These are phyloP conservation scores for Fomitopsis schrenkii DNA, from an alignment of 1,284 basidiomycete species.

Conservation along the genomic window DNA sequence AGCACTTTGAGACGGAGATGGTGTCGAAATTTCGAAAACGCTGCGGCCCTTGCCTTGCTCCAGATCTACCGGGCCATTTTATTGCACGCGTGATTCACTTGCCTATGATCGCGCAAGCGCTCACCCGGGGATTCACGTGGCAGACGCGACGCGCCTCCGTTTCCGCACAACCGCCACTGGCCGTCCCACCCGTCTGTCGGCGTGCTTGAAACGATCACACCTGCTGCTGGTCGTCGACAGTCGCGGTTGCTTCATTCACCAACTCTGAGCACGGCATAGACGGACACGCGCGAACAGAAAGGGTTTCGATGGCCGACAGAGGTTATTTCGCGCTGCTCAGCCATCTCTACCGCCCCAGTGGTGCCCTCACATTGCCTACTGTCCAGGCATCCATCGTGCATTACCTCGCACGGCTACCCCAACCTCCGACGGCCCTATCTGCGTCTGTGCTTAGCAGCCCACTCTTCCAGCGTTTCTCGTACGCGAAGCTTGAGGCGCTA, in stretches of 20 bases:
- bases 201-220: too few relatives aligned
- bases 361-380: conserved; percentile 43
- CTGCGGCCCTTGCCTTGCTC: too few relatives aligned
- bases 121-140: background rate
- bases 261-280: background rate
- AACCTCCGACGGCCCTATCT: conserved; percentile 58
- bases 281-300: too few relatives aligned
- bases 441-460: conserved; percentile 63
- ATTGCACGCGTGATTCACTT: too few relatives aligned
- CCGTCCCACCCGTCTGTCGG: too few relatives aligned
- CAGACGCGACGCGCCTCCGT: background rate
- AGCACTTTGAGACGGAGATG: too few relatives aligned
- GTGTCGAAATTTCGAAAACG: too few relatives aligned
- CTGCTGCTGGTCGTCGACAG: background rate
- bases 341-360: conserved; percentile 49
- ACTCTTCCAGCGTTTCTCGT: conserved; percentile 40
- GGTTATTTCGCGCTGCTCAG: conserved; percentile 52
- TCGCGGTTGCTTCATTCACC: background rate
- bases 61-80: too few relatives aligned
- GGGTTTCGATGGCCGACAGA: conserved; percentile 23
- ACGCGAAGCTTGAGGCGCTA: conserved; percentile 50
- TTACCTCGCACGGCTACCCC: conserved; percentile 51
- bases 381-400: conserved; percentile 60
- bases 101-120: background rate
- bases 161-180: too few relatives aligned